Evolutionary conservation across 306 rosid genomes (phyloP).

Genomic region (Pyrus bretschneideri): DNA sequence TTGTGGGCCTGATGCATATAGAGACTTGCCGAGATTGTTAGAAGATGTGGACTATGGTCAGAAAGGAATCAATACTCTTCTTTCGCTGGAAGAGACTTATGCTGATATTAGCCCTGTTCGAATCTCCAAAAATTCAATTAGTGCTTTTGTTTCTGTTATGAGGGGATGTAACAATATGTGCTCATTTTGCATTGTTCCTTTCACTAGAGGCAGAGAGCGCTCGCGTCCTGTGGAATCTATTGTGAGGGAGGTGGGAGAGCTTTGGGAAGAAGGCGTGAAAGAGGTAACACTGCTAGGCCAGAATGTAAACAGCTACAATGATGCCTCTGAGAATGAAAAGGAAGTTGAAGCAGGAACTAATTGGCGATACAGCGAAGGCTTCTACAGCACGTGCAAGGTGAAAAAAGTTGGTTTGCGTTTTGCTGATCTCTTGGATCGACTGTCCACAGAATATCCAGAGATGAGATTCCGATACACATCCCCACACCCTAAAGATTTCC

Average conservation of each 20-base stretch:
- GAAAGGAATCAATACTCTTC: conserved; percentile 93
- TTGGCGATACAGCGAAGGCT: conserved; percentile 89
- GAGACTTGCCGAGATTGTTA: conserved; percentile 74
- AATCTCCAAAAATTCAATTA: conserved; percentile 68
- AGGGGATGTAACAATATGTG: conserved; percentile 99
- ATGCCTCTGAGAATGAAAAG: conserved; percentile 48
- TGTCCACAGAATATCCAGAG: conserved; percentile 80
- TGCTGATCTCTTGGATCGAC: conserved; percentile 78
- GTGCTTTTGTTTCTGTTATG: conserved; percentile 93
- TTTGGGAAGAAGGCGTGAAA: conserved; percentile 80
- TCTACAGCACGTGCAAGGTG: conserved; percentile 69
- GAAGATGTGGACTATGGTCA: conserved; percentile 92
- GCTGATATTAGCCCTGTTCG: conserved; percentile 90
- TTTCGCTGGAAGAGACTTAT: conserved; percentile 93
- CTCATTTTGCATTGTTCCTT: conserved; percentile 93
- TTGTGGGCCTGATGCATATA: conserved; percentile 95
- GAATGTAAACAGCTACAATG: conserved; percentile 94
- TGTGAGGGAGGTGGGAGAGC: conserved; percentile 88
- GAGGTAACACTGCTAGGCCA: conserved; percentile 97
- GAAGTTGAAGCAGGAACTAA: conserved; percentile 57
- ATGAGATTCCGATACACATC: conserved; percentile 98
- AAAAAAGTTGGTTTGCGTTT: conserved; percentile 86
- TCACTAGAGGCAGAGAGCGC: conserved; percentile 91
- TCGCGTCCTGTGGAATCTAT: conserved; percentile 90
- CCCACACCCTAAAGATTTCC: conserved; percentile 96